Percentiles rank a stretch among this genome's conserved stretches.
These are phyloP conservation scores for Lizanozyma gosingica DNA, from an alignment of 1,139 yeast species.

Conservation along the genomic window DNA sequence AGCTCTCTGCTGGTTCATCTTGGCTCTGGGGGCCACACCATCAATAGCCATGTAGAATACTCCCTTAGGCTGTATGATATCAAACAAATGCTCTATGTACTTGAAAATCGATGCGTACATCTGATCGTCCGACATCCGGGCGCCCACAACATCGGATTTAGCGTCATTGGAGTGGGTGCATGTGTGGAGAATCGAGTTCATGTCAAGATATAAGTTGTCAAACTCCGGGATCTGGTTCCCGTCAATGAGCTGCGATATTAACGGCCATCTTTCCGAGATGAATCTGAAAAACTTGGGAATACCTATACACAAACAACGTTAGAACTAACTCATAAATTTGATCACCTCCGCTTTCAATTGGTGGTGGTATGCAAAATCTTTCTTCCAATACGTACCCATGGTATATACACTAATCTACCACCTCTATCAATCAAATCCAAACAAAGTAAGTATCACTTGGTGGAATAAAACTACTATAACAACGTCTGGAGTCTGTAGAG, in stretches of 20 bases:
- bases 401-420: no score
- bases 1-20: conserved; percentile 98
- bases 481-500: no score
- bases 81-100: conserved; percentile 89
- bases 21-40: conserved; percentile 99
- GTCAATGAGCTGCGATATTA: conserved; percentile 81
- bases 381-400: no score
- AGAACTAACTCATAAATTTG: no score
- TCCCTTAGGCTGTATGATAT: conserved; percentile 76
- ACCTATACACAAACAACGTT: no score
- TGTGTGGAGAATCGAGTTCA: conserved; percentile 94
- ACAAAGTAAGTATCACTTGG: no score
- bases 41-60: conserved; percentile 96
- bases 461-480: no score
- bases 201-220: conserved; percentile 89
- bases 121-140: conserved; percentile 76
- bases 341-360: no score
- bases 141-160: conserved; percentile 43
- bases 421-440: no score
- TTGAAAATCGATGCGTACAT: conserved; percentile 90
- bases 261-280: conserved; percentile 98
- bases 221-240: conserved; percentile 85
- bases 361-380: no score
- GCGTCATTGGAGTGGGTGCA: conserved; percentile 75
- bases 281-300: conserved; percentile 94